Evolutionary conservation across 768 basidiomycete genomes (phyloP), one percentile per base, ranked within the genome.

Genomic region (Calocera viscosa): DNA sequence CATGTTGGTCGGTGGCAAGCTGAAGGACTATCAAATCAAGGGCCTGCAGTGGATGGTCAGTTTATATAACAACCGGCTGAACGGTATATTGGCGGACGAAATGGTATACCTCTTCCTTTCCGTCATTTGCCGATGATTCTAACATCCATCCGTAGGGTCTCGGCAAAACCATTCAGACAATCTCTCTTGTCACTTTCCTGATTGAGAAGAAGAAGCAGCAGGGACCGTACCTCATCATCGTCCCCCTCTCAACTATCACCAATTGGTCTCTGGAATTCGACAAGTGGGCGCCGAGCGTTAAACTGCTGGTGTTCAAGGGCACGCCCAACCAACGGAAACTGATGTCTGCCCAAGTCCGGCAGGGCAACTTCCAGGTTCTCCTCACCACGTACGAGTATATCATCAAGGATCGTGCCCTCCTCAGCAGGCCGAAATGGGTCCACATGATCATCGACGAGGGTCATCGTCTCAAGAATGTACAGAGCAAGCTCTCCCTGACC

Each of bases 371-470:
- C 82, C 91, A 95, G 72, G 94, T 96, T 26, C 77, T 96, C 65
- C 76, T 97, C 65, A 97, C 94, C 16, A 97, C 94, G 0, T 97
- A 95, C 74, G 94, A 96, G 74, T 97, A 96, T 73, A 93, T 97
- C 76, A 96, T 95, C 82, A 94, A 94, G 79, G 94, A 97, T 76
- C 86, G 91, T n/a, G 90, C 90, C 1, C 76, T 88, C 67, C 80
- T 97, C 34, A 86, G 88, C 77, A 93, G 94, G 78, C 83, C 93
- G 72, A 93, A 91, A 74, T 97, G 94, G 94, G 77, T 94, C 8
- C 94, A 97, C 75, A 95, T 94, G 91, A 95, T 97, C 75, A 94
- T 97, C 70, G 93, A 97, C 74, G 94, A 97, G 82, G 94, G 94
- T 71, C 94, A 96, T 77, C 90, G 94, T 74, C 93, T 96, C 92